A percentile compares a stretch with the other conserved stretches of the same genome.
phyloP scores from a whole-genome alignment of 176 grass and related monocot species.

The Puccinellia tenuiflora region DNA sequence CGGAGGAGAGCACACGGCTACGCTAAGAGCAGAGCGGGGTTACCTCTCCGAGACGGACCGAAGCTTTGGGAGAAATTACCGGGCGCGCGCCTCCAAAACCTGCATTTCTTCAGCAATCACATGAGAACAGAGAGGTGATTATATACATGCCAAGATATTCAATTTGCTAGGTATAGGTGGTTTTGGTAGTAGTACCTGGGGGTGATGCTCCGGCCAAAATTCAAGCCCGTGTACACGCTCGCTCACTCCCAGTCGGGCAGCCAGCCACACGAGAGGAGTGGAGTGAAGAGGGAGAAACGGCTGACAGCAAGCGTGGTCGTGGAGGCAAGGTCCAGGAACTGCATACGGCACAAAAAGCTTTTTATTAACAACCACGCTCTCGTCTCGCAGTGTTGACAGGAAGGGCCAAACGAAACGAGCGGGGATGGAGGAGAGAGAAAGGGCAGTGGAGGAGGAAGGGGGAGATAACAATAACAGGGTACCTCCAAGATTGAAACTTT shows the following conservation, averaged over 20 bases:
- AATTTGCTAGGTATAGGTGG: neutral
- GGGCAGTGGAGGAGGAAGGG: neutral
- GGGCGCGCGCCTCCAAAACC: conserved; percentile 6
- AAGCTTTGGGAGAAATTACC: neutral
- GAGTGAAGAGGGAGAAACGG: neutral
- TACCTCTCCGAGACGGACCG: conserved; percentile 17
- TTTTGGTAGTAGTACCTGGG: neutral
- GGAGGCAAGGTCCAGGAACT: neutral
- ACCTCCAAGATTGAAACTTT: conserved; percentile 39
- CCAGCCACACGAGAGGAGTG: conserved; percentile 18
- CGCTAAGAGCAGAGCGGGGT: neutral
- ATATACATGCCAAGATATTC: neutral
- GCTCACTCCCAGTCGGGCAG: neutral
- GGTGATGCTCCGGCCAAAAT: neutral
- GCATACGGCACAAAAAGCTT: neutral
- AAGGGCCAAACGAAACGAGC: neutral
- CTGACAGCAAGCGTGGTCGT: neutral
- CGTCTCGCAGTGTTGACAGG: neutral
- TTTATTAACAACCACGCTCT: neutral
- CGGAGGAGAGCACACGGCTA: neutral
- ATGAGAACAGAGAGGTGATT: neutral
- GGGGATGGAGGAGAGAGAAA: neutral
- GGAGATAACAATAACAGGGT: conserved; percentile 10
- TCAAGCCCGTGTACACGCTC: neutral
- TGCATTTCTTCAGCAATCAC: conserved; percentile 18